phyloP scores from a whole-genome alignment of 2,329 filamentous ascomycete genomes.

The Neofusicoccum umdonicola region DNA sequence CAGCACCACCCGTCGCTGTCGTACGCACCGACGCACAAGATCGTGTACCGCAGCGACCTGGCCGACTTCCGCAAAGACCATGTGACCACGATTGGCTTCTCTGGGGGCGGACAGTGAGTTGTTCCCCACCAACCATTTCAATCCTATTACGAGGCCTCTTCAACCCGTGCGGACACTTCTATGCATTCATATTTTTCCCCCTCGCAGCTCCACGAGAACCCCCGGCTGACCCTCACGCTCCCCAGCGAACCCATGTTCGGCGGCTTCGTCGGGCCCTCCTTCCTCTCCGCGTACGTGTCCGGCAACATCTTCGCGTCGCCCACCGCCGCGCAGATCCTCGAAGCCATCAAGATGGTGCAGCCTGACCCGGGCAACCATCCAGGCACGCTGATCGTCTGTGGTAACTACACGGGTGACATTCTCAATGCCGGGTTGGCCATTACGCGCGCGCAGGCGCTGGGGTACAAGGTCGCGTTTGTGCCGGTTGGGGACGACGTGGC shows the following conservation, averaged over 20 bases:
- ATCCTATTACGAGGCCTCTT: background rate
- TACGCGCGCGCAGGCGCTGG: slow-evolving; percentile 56
- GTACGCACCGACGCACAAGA: slow-evolving; percentile 36
- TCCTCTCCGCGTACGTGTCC: slow-evolving; percentile 60
- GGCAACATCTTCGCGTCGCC: slow-evolving; percentile 65
- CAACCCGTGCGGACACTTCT: too few species aligned
- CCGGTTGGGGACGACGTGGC: slow-evolving; percentile 66
- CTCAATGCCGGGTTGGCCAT: slow-evolving; percentile 61
- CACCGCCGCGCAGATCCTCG: slow-evolving; percentile 61
- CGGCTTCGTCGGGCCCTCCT: slow-evolving; percentile 61
- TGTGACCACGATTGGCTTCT: slow-evolving; percentile 37
- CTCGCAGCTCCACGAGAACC: too few species aligned
- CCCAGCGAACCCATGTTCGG: slow-evolving; percentile 58
- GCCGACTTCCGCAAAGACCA: slow-evolving; percentile 27
- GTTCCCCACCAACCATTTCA: background rate
- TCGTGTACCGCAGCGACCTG: slow-evolving; percentile 35
- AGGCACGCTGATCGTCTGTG: slow-evolving; percentile 61
- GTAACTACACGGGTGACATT: slow-evolving; percentile 65
- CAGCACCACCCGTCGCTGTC: slow-evolving; percentile 33
- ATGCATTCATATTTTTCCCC: too few species aligned
- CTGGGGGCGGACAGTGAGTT: slow-evolving; percentile 32
- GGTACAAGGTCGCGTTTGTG: slow-evolving; percentile 56
- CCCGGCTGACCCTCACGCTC: too few species aligned
- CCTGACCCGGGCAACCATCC: slow-evolving; percentile 30
- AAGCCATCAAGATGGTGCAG: slow-evolving; percentile 56